A percentile compares a stretch with the other conserved stretches of the same genome.
phyloP scores from a whole-genome alignment of 176 grass and related monocot species.

The Oryza brachyantha region DNA sequence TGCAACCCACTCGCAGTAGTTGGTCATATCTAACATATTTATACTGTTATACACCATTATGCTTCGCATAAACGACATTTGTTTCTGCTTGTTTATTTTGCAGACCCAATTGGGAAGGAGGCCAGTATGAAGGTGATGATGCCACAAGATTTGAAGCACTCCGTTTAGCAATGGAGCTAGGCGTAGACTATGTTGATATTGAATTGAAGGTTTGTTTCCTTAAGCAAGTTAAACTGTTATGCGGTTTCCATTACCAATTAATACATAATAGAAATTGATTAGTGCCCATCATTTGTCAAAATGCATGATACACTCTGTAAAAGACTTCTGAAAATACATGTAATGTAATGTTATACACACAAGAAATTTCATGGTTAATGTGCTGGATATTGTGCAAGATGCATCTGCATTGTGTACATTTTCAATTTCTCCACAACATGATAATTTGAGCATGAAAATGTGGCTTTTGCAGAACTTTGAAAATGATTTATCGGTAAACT shows the following conservation, averaged over 20 bases:
- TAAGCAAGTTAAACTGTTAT: slow-evolving; percentile 9
- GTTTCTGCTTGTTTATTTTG: slow-evolving; percentile 26
- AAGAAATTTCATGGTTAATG: slow-evolving; percentile 11
- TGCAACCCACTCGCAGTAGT: background rate
- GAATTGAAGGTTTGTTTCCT: slow-evolving; percentile 88
- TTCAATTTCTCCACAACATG: background rate
- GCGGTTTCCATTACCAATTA: background rate
- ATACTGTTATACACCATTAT: background rate
- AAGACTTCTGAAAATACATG: background rate
- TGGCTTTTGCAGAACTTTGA: background rate
- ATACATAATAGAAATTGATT: background rate
- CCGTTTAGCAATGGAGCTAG: slow-evolving; percentile 82
- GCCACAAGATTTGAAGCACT: slow-evolving; percentile 61
- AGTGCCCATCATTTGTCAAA: background rate
- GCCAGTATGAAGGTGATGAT: slow-evolving; percentile 88
- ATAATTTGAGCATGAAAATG: background rate
- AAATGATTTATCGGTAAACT: background rate
- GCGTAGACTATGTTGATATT: slow-evolving; percentile 97
- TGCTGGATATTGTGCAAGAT: background rate
- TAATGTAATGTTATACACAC: background rate
- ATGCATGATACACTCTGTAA: background rate
- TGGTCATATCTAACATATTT: slow-evolving; percentile 19
- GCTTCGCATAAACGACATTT: slow-evolving; percentile 10
- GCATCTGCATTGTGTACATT: background rate
- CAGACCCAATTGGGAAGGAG: slow-evolving; percentile 98